Base-by-base conservation (phyloP, 768 basidiomycete genomes). In the Kockovaella imperatae region DNA sequence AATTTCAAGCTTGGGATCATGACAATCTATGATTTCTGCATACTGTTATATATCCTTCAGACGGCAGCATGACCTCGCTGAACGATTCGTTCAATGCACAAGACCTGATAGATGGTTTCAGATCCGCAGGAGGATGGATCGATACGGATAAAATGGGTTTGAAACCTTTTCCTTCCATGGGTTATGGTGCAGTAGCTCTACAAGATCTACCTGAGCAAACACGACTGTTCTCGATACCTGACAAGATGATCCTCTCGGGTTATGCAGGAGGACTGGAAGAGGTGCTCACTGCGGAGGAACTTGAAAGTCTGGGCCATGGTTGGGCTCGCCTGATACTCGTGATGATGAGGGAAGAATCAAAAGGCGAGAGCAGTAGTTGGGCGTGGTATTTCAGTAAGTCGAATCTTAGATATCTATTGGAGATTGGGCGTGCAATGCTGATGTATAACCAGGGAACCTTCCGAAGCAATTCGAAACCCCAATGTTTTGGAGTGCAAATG, bases 321-420 rank as follows among this genome's bases (percentile, higher is more conserved):
- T 99, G 95, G 95, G 75, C 78, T 1, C 84, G 84, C 3, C 73
- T 96, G 36, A 96, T 99, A 50, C 75, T 97, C 31, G 86, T 83
- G 54, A 84, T 99, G 82, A 87, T 97, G 85, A 95, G 87, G 86
- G 95, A 99, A 70, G 79, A 79, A 45, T 78, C 81, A 3, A 77
- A 77, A 54, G 81, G 81, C 0, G 48, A 73, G 3, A 62, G 74
- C 17, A 84, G 86, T 40, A 80, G 73, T 45, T 87, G 88, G 89
- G 61, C 67, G 4, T 75, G 75, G 8, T 93, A 91, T 71, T 74
- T 91, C 11, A 73, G 86, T 86, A 48, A 39, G 79, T 70, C 0
- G 10, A 2, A n/a, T 24, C 8, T 7, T 15, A 34, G n/a, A n/a
- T n/a, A n/a, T n/a, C n/a, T n/a, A n/a, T n/a, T n/a, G n/a, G n/a